Conservation (phyloP, 1,284 basidiomycete species). For the Laetiporus sulphureus region DNA sequence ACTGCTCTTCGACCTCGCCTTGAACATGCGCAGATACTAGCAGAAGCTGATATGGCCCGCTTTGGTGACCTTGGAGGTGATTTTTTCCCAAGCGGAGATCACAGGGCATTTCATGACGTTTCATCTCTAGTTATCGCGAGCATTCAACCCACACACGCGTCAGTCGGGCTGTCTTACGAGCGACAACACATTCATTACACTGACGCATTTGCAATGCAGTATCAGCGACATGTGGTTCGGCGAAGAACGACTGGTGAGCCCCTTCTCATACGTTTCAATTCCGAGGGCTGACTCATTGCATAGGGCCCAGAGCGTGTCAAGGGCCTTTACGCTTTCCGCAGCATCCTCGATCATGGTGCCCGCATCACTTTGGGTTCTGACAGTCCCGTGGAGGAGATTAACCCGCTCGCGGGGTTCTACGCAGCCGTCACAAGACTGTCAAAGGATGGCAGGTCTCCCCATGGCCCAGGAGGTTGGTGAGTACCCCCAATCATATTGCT, state of each 20-base stretch:
- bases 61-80: conserved; percentile 72
- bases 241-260: conserved; percentile 64
- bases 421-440: conserved; percentile 79
- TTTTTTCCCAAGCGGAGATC: conserved; percentile 12
- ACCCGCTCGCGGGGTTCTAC: conserved; percentile 76
- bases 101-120: not conserved
- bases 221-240: conserved; percentile 90
- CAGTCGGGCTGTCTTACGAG: no score
- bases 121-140: conserved; percentile 56
- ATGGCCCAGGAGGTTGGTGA: conserved; percentile 79
- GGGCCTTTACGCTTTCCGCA: conserved; percentile 83
- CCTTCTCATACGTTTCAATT: conserved; percentile 9
- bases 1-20: conserved; percentile 70
- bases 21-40: conserved; percentile 88
- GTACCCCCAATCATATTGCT: conserved; percentile 13
- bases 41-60: conserved; percentile 62
- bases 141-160: conserved; percentile 88
- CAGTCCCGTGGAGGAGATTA: conserved; percentile 82
- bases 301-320: conserved; percentile 80
- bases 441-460: conserved; percentile 68
- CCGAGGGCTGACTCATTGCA: conserved; percentile 1
- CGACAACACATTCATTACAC: no score
- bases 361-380: conserved; percentile 78
- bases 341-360: conserved; percentile 54
- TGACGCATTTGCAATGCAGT: conserved; percentile 31